Evolutionary conservation across 257 asterid species (phyloP), one percentile per base, ranked within the genome.

Genomic region (Catharanthus roseus): DNA sequence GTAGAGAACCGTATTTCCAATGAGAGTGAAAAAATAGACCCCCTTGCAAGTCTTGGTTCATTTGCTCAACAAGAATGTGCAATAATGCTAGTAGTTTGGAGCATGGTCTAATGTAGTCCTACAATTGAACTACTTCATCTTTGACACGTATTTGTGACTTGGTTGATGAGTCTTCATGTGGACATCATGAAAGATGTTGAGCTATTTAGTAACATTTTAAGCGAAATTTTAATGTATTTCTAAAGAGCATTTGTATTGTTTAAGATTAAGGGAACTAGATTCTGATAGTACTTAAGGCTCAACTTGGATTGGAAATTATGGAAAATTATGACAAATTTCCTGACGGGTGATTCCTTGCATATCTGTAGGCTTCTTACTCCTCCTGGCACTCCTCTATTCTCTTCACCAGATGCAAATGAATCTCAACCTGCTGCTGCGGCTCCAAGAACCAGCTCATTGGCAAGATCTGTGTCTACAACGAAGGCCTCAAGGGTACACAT

Each of bases 361-460:
- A 47, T 71, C 53, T 24, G 64, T 72, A 95, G 99, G 99, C 99
- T 95, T 86, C 97, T 95, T 73, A 95, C 99, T 70, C 99, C 99
- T 80, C 99, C 99, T 67, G 99, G 93, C 74, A 91, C 97, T 80
- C 99, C 99, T 49, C 76, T 91, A 80, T 90, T 88, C 73, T 85
- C 99, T 79, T 76, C 96, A 69, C 72, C 85, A 47, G 90, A 88
- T 78, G 90, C 86, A 75, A 83, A 76, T 80, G 96, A 86, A 77
- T 76, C 93, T 77, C 90, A 76, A 71, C 68, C 82, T 19, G 80
- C 80, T 75, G 77, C 79, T 50, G 72, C 72, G 76, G 87, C 95
- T 75, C 85, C 90, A 70, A 91, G 96, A 77, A 84, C 77, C 76
- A 86, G 89, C 83, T 83, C 87, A 34, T 67, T 83, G 77, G 82